phyloP scores from a whole-genome alignment of 257 asterid species.

The Eustoma russellianum region DNA sequence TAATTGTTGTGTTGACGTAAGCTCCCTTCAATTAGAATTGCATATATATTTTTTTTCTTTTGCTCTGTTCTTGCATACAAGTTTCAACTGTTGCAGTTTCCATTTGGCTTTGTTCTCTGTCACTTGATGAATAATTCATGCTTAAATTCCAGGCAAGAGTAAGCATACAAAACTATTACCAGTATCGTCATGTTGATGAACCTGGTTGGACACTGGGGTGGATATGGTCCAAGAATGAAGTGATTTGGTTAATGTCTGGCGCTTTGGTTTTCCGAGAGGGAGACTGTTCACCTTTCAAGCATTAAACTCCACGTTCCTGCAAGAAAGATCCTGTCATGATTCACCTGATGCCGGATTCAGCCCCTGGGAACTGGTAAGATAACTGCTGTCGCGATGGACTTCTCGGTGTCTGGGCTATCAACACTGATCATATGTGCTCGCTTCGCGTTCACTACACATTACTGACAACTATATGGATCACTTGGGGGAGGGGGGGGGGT shows the following conservation, averaged over 20 bases:
- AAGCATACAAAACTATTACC: slow-evolving; percentile 54
- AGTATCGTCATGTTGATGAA: slow-evolving; percentile 49
- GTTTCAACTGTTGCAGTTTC: too few species aligned
- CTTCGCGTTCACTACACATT: slow-evolving; percentile 60
- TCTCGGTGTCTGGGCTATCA: slow-evolving; percentile 39
- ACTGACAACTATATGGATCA: slow-evolving; percentile 36
- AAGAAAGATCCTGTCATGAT: slow-evolving; percentile 32
- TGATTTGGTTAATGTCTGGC: slow-evolving; percentile 54
- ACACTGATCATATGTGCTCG: slow-evolving; percentile 71
- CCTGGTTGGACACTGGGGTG: slow-evolving; percentile 77
- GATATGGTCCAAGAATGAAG: slow-evolving; percentile 44
- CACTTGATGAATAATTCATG: too few species aligned
- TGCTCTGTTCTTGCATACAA: too few species aligned
- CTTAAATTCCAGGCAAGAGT: slow-evolving; percentile 40
- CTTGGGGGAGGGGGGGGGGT: too few species aligned
- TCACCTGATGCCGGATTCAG: slow-evolving; percentile 35
- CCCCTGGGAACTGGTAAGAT: slow-evolving; percentile 22
- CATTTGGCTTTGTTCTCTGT: too few species aligned
- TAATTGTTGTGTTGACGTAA: too few species aligned
- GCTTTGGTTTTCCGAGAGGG: slow-evolving; percentile 51
- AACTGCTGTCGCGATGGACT: slow-evolving; percentile 50
- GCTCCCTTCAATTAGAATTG: too few species aligned
- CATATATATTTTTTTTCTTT: too few species aligned
- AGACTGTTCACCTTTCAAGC: slow-evolving; percentile 44
- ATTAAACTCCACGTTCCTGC: slow-evolving; percentile 50